phyloP scores from a whole-genome alignment of 2,329 filamentous ascomycete species.

The Metarhizium sp. region DNA sequence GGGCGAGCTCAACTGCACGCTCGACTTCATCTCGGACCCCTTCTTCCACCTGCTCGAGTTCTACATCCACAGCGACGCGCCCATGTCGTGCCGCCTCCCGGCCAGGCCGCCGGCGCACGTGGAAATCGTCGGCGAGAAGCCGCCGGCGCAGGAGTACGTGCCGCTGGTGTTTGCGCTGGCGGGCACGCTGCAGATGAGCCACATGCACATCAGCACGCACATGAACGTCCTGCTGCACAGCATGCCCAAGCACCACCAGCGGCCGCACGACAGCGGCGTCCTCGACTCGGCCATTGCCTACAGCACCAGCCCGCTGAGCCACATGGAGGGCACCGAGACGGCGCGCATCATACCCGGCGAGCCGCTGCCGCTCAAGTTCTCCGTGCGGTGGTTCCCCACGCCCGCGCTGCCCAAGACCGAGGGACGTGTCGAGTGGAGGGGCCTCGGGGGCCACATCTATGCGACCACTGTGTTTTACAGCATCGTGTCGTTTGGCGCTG shows the following conservation, averaged over 20 bases:
- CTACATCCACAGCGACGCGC: conserved; percentile 95
- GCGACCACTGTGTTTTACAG: conserved; percentile 56
- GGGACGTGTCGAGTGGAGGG: conserved; percentile 55
- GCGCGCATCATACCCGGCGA: conserved; percentile 80
- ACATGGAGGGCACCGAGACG: conserved; percentile 41
- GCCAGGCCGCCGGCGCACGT: conserved; percentile 56
- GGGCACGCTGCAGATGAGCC: conserved; percentile 78
- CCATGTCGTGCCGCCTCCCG: conserved; percentile 82
- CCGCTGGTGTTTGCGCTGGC: conserved; percentile 83
- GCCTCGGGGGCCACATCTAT: conserved; percentile 54
- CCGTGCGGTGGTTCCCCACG: conserved; percentile 78
- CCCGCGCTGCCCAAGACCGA: conserved; percentile 60
- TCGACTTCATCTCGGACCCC: conserved; percentile 64
- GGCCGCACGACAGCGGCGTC: conserved; percentile 62
- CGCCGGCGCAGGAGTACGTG: conserved; percentile 53
- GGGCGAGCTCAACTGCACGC: conserved; percentile 74
- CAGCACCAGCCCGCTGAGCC: conserved; percentile 62
- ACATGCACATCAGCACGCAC: conserved; percentile 82
- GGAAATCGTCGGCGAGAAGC: conserved; percentile 43
- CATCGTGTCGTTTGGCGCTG: conserved; percentile 48
- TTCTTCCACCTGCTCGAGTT: conserved; percentile 91
- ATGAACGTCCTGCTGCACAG: conserved; percentile 82
- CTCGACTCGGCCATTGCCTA: conserved; percentile 85
- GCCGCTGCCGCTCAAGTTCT: conserved; percentile 67
- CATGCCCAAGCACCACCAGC: conserved; percentile 51